These are phyloP conservation scores for Omphalotus guepiniiformis DNA, from an alignment of 768 basidiomycete species.

Conservation along the genomic window DNA sequence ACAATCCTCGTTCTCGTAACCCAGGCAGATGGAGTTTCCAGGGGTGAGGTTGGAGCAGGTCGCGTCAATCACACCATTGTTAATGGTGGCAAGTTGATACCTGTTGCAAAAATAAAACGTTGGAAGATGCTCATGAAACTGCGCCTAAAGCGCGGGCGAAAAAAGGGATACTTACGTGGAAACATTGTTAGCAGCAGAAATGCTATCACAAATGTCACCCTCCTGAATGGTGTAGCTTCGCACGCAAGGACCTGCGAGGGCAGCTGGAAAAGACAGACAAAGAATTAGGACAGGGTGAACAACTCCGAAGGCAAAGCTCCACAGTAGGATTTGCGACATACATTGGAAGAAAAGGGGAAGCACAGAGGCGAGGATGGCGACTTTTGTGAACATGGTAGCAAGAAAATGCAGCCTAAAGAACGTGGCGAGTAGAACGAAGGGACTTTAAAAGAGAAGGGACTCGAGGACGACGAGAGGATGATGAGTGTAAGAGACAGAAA, in stretches of 20 bases:
- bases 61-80: slow-evolving; percentile 44
- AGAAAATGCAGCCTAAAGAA: too few relatives aligned
- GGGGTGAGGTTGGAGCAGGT: slow-evolving; percentile 56
- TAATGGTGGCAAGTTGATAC: slow-evolving; percentile 70
- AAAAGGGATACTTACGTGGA: slow-evolving; percentile 50
- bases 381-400: slow-evolving; percentile 6
- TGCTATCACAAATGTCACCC: slow-evolving; percentile 64
- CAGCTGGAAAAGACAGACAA: slow-evolving; percentile 17
- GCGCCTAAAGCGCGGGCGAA: not conserved
- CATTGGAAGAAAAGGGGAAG: slow-evolving; percentile 44
- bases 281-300: not conserved
- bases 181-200: slow-evolving; percentile 56
- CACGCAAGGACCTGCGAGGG: slow-evolving; percentile 42
- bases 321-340: slow-evolving; percentile 18
- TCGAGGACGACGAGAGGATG: too few relatives aligned
- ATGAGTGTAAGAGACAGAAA: too few relatives aligned
- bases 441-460: too few relatives aligned
- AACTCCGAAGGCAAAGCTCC: not conserved
- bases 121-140: slow-evolving; percentile 5
- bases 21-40: slow-evolving; percentile 57
- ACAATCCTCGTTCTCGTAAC: slow-evolving; percentile 58
- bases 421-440: too few relatives aligned
- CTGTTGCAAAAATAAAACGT: slow-evolving; percentile 30
- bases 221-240: slow-evolving; percentile 53
- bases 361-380: slow-evolving; percentile 39